phyloP scores from a whole-genome alignment of 2,329 filamentous ascomycete genomes.

The Talaromyces atroroseus region DNA sequence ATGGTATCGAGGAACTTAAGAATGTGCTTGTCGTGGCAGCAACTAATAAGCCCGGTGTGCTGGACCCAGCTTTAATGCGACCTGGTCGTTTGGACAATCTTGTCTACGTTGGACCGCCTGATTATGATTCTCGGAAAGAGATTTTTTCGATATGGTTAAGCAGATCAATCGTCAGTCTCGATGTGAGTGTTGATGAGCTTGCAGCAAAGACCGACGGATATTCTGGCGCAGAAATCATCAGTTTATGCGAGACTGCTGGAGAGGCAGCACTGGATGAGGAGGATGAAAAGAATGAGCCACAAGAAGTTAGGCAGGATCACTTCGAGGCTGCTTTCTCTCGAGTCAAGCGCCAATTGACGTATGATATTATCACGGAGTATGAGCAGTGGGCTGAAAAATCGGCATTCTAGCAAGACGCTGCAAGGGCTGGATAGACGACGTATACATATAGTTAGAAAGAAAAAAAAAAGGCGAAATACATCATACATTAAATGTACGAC shows the following conservation, averaged over 20 bases:
- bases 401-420: constrained; percentile 13
- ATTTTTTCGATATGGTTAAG: constrained; percentile 66
- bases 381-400: constrained; percentile 46
- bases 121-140: constrained; percentile 64
- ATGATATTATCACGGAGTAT: constrained; percentile 54
- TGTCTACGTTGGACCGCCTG: constrained; percentile 80
- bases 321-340: constrained; percentile 40
- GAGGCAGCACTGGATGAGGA: constrained; percentile 50
- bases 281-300: constrained; percentile 37
- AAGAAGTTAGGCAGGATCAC: constrained; percentile 36
- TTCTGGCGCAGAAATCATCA: constrained; percentile 77
- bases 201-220: constrained; percentile 66
- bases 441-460: too few relatives aligned
- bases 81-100: constrained; percentile 80
- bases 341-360: constrained; percentile 56
- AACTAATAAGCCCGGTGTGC: constrained; percentile 80
- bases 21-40: constrained; percentile 84
- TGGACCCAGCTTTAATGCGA: constrained; percentile 80
- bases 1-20: constrained; percentile 79
- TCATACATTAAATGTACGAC: too few relatives aligned
- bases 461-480: too few relatives aligned
- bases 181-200: constrained; percentile 62
- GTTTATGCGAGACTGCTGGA: constrained; percentile 50
- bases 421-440: too few relatives aligned
- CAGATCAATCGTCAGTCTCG: constrained; percentile 54